Evolutionary conservation across 2,329 filamentous ascomycete genomes (phyloP).

Genomic region (Ciborinia camelliae): DNA sequence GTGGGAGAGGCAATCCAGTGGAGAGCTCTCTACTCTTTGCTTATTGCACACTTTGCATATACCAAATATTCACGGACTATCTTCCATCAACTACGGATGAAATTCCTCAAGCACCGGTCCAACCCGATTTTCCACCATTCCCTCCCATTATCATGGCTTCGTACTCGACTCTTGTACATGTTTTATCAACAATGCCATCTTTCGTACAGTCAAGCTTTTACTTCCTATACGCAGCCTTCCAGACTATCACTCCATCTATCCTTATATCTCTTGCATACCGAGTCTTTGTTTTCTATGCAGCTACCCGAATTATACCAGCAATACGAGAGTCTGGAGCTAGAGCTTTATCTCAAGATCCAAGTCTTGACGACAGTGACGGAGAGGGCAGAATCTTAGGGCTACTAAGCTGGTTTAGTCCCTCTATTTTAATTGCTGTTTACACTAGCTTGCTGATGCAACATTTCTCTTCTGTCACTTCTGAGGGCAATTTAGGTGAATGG

Average conservation of each 20-base stretch:
- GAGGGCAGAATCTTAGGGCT: slow-evolving; percentile 78
- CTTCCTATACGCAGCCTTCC: slow-evolving; percentile 86
- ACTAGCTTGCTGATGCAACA: slow-evolving; percentile 94
- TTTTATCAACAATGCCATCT: slow-evolving; percentile 76
- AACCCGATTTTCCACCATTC: slow-evolving; percentile 92
- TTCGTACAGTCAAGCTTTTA: slow-evolving; percentile 80
- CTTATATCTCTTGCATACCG: slow-evolving; percentile 94
- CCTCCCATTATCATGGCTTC: slow-evolving; percentile 98
- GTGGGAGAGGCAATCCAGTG: slow-evolving; percentile 88
- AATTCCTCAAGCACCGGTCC: slow-evolving; percentile 51
- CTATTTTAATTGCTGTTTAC: slow-evolving; percentile 92
- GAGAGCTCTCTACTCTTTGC: slow-evolving; percentile 94
- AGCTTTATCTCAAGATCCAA: slow-evolving; percentile 79
- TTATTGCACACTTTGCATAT: slow-evolving; percentile 97
- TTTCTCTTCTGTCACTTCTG: slow-evolving; percentile 70
- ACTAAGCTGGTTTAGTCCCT: slow-evolving; percentile 90
- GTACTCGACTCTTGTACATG: slow-evolving; percentile 84
- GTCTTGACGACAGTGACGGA: slow-evolving; percentile 79
- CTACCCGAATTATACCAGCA: slow-evolving; percentile 91
- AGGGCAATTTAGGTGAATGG: slow-evolving; percentile 64
- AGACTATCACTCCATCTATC: slow-evolving; percentile 92
- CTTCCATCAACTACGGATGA: slow-evolving; percentile 65
- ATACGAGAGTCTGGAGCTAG: slow-evolving; percentile 82
- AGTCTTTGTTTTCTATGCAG: slow-evolving; percentile 91
- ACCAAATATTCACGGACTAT: slow-evolving; percentile 99